Conservation (phyloP, 768 basidiomycete species). For the Coprinopsis cinerea region DNA sequence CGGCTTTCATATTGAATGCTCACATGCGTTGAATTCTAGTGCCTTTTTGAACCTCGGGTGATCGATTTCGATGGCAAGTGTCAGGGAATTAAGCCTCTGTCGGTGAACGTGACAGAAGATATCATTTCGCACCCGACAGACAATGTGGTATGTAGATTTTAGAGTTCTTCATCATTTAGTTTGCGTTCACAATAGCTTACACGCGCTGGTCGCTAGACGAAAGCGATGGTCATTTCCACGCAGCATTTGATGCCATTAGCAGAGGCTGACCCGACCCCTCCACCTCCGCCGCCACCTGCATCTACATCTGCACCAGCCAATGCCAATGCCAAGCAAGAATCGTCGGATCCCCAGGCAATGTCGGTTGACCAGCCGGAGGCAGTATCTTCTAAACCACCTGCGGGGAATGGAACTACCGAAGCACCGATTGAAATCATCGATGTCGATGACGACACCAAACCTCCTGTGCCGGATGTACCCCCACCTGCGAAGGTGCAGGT, state of each 20-base stretch:
- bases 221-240: constrained; percentile 88
- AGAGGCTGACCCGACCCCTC: not conserved
- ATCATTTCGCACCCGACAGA: constrained; percentile 53
- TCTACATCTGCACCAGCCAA: constrained; percentile 14
- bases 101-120: constrained; percentile 68
- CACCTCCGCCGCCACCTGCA: constrained; percentile 18
- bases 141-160: constrained; percentile 37
- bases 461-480: not conserved
- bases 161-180: not conserved
- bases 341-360: constrained; percentile 19
- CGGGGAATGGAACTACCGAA: constrained; percentile 17
- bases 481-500: constrained; percentile 17
- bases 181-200: constrained; percentile 6
- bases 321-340: constrained; percentile 16
- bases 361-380: constrained; percentile 16
- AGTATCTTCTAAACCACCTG: constrained; percentile 12
- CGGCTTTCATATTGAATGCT: constrained; percentile 5
- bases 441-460: constrained; percentile 33
- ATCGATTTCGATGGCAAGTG: constrained; percentile 85
- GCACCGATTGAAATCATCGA: constrained; percentile 43
- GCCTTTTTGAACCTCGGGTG: constrained; percentile 88
- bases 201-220: constrained; percentile 60
- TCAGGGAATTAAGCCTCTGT: constrained; percentile 40
- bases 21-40: constrained; percentile 37
- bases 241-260: constrained; percentile 59